phyloP scores from a whole-genome alignment of 441 rosid genomes.

The Euphorbia celastroides region DNA sequence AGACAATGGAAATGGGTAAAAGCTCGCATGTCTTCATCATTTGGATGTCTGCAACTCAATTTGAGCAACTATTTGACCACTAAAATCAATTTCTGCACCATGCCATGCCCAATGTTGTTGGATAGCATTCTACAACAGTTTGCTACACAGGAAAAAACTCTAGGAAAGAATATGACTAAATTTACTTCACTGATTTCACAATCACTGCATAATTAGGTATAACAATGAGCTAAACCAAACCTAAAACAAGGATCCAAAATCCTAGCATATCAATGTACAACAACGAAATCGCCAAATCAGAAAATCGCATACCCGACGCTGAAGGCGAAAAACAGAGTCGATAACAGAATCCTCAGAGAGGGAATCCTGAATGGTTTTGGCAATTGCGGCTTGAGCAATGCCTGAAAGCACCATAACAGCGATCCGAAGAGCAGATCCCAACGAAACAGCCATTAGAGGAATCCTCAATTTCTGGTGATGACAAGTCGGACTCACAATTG shows the following conservation, averaged over 20 bases:
- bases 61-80: background rate
- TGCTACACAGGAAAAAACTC: background rate
- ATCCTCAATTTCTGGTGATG: slow-evolving; percentile 17
- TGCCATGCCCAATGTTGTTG: background rate
- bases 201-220: background rate
- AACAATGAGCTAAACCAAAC: background rate
- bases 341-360: slow-evolving; percentile 24
- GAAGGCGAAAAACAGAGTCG: slow-evolving; percentile 38
- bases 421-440: slow-evolving; percentile 47
- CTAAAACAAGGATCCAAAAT: background rate
- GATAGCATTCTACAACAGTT: background rate
- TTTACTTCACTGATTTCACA: background rate
- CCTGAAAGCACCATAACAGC: slow-evolving; percentile 47
- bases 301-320: slow-evolving; percentile 42
- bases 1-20: background rate
- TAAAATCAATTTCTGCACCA: background rate
- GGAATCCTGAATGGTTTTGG: slow-evolving; percentile 49
- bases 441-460: slow-evolving; percentile 40
- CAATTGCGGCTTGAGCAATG: slow-evolving; percentile 58
- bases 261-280: background rate
- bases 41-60: background rate
- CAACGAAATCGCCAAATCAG: background rate
- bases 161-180: background rate
- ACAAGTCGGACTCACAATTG: slow-evolving; percentile 32
- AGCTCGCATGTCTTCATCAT: background rate